Base-by-base conservation (phyloP, 1,139 yeast species). In the Lodderomyces jiufengensis region DNA sequence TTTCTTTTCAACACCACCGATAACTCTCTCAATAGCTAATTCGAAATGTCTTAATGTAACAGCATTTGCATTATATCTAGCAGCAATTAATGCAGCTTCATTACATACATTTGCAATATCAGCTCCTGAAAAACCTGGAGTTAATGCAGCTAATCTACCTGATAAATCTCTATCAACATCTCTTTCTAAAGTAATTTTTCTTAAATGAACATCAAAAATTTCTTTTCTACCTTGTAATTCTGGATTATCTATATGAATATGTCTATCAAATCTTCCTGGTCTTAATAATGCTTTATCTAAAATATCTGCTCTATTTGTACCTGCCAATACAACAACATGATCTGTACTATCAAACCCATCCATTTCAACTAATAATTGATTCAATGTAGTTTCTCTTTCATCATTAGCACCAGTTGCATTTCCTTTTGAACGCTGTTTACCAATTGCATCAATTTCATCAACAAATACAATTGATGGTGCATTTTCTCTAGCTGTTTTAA, bases 41-140 rank as follows among this genome's bases (percentile, higher is more conserved):
- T 92, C 98, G 55, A 92, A 92, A 61, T 92, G 97, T 43, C 68
- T 65, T 53, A 86, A 67, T 34, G 75, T 76, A 28, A 92, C 95
- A 25, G 66, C 61, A n/a, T 72, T 66, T 15, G 85, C 84, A 48
- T 80, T 78, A 43, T 68, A 76, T 57, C 98, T 78, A 1, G 98
- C 98, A 24, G 96, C 98, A 55, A 88, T 86, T 51, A 92, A 73
- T 0, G 98, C 98, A 11, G 97, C 95, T 66, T 92, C 98, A 56
- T 92, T 92, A 65, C 95, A 86, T 41, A 88, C 92, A 63, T 92
- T 92, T 34, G 98, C 96, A 56, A 92, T 90, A 58, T 92, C 98
- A 14, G 98, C 98, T 55, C 98, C 98, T 9, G 96, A 81, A 54
- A 92, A 92, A 1, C 98, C 98, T 1, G 98, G 97, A 0, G 98